Evolutionary conservation across 495 filamentous ascomycete species (phyloP).

Genomic region (Massariosphaeria phaeospora): DNA sequence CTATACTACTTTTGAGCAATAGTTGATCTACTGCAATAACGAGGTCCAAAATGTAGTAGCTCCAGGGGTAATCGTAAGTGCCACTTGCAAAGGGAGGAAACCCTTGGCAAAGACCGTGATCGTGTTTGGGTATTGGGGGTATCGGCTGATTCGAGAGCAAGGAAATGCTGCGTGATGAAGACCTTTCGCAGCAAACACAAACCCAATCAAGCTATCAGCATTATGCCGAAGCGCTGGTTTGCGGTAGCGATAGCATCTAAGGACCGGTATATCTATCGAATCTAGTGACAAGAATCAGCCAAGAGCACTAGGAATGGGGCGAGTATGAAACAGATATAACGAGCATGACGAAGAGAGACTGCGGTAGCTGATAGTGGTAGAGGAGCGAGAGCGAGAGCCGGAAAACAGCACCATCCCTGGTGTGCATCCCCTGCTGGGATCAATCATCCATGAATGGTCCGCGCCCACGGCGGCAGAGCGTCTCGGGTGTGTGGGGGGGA

Average conservation of each 20-base stretch:
- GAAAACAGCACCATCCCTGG: too few species aligned
- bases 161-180: constrained; percentile 1
- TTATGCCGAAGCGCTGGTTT: not conserved
- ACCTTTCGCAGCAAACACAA: not conserved
- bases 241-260: not conserved
- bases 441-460: constrained; percentile 4
- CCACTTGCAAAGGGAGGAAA: not conserved
- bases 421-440: not conserved
- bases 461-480: too few species aligned
- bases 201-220: not conserved
- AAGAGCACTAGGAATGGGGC: not conserved
- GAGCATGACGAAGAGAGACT: not conserved
- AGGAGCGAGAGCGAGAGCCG: not conserved
- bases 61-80: too few species aligned
- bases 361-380: not conserved
- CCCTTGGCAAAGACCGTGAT: constrained; percentile 1
- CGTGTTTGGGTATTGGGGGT: constrained; percentile 6
- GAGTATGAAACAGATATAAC: not conserved
- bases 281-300: constrained; percentile 18
- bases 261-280: constrained; percentile 25
- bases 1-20: too few species aligned
- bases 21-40: too few species aligned
- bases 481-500: too few species aligned
- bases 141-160: constrained; percentile 13
- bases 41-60: too few species aligned